Evolutionary conservation across 1,139 yeast genomes (phyloP).

Genomic region (Kluyveromyces marxianus): DNA sequence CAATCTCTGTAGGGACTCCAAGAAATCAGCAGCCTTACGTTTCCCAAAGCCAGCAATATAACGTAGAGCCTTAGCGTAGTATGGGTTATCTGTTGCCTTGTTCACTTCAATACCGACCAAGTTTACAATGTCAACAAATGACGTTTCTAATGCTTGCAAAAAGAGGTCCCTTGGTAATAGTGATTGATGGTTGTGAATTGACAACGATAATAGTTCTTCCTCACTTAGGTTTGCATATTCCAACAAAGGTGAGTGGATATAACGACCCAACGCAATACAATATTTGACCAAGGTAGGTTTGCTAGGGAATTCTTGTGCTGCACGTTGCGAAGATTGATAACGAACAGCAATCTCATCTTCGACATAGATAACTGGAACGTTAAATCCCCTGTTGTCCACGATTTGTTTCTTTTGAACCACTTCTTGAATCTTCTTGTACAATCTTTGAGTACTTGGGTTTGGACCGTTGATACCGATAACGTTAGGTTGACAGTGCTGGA

Average conservation of each 20-base stretch:
- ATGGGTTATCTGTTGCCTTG: constrained; percentile 67
- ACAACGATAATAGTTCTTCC: constrained; percentile 61
- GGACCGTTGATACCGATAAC: constrained; percentile 87
- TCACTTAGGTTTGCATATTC: constrained; percentile 75
- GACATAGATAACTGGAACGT: constrained; percentile 59
- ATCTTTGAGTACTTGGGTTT: constrained; percentile 61
- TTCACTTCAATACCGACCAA: constrained; percentile 91
- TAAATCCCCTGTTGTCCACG: constrained; percentile 39
- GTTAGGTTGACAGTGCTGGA: constrained; percentile 60
- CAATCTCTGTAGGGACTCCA: constrained; percentile 62
- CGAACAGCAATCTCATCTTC: constrained; percentile 91
- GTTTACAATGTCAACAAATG: constrained; percentile 84
- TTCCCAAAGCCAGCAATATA: constrained; percentile 92
- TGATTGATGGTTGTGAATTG: constrained; percentile 69
- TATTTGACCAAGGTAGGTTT: constrained; percentile 77
- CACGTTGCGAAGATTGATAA: constrained; percentile 74
- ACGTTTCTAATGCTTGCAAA: constrained; percentile 63
- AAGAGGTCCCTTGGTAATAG: constrained; percentile 60
- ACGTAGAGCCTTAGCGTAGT: constrained; percentile 62
- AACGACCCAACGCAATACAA: constrained; percentile 84
- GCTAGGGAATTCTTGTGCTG: constrained; percentile 76
- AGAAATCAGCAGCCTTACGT: constrained; percentile 81
- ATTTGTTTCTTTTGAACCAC: constrained; percentile 55
- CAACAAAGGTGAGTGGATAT: constrained; percentile 80
- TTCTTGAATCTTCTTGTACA: constrained; percentile 50